Evolutionary conservation across 345 rosid species (phyloP).

Genomic region (Eutrema yunnanense): DNA sequence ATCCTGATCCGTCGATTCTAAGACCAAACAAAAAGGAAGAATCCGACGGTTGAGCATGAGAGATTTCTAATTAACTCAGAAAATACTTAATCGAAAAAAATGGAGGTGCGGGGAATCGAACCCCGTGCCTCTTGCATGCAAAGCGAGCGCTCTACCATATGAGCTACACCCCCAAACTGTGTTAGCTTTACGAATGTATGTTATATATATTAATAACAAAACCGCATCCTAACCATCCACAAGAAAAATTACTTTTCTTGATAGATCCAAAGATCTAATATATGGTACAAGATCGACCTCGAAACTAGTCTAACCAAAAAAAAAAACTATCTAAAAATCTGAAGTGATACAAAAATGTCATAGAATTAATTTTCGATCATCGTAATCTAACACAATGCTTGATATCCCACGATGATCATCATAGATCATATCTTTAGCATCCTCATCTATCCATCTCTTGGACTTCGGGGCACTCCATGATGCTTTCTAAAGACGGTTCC

Average conservation of each 20-base stretch:
- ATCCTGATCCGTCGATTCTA: conserved; percentile 10
- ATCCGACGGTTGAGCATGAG: conserved; percentile 12
- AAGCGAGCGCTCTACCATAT: conserved; percentile 91
- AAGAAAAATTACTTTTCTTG: neutral
- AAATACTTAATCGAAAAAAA: neutral
- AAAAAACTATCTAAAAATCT: neutral
- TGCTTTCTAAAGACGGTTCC: conserved; percentile 72
- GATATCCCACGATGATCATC: neutral
- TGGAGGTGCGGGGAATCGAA: conserved; percentile 98
- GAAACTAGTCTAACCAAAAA: neutral
- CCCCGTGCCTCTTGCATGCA: conserved; percentile 99
- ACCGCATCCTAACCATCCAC: no score
- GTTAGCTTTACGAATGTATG: no score
- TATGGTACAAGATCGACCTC: neutral
- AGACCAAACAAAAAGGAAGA: neutral
- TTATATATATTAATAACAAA: no score
- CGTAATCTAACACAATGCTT: neutral
- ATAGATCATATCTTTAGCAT: neutral
- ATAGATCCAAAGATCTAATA: neutral
- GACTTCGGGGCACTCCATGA: conserved; percentile 44
- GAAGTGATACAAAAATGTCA: conserved; percentile 8
- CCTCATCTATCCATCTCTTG: conserved; percentile 27
- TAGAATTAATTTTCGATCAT: neutral
- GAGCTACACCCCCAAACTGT: conserved; percentile 18
- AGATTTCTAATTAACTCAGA: neutral